Evolutionary conservation across 2,329 filamentous ascomycete genomes (phyloP), one percentile per base, ranked within the genome.

Genomic region (Paracamarosporium sp.): DNA sequence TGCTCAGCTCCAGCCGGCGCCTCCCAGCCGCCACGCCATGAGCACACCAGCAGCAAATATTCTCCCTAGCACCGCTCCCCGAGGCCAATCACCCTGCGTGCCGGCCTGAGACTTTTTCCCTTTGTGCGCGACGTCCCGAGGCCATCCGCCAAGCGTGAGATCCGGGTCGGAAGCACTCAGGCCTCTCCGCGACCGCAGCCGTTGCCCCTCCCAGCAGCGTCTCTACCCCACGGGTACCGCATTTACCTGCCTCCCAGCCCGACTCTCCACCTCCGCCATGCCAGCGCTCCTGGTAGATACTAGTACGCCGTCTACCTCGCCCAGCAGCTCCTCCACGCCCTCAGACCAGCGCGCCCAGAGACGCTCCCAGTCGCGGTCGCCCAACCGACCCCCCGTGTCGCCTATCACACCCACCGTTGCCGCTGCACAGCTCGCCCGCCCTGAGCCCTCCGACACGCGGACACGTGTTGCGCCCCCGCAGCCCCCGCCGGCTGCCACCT

Each of bases 381-480:
- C 74, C n/a, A 62, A 68, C 62, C 71, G 72, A 7, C 76, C 76
- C 55, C 75, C 76, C 11, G 73, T 78, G 33, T 77, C 75, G 33
- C 76, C 76, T 64, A 75, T 78, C 55, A 76, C 76, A n/a, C 75
- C 76, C 55, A 74, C 73, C 22, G 67, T 67, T 9, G 62, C 73
- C 15, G 62, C 64, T 40, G 74, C 76, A 44, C 71, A 75, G 60
- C 67, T 77, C 52, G 73, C 74, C 50, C 67, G 71, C 48, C 53
- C 69, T 4, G 67, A 68, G 46, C 65, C 60, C 56, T 53, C 65
- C 27, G 69, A 71, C 53, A 43, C 68, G 31, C 68, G 57, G 53
- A 61, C 66, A 58, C 67, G 66, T 63, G 64, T 66, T 31, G 64
- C 59, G 31, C 67, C 70, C 52, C 69, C 72, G 53, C 71, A 59